These are phyloP conservation scores for Podosphaera fusca DNA, from an alignment of 2,329 filamentous ascomycete genomes.

Conservation along the genomic window DNA sequence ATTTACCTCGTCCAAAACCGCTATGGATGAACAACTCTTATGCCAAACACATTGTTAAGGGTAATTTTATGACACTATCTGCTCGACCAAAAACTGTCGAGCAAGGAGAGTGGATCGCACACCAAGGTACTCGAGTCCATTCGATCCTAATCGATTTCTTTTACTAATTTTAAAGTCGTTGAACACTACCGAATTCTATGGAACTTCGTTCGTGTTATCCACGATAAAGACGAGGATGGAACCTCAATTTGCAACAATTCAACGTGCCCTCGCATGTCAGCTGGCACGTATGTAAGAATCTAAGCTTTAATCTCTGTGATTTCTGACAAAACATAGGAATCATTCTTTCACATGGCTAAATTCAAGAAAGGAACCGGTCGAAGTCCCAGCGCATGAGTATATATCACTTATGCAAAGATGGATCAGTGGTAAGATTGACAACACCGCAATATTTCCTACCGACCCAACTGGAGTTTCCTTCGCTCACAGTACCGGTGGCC, in stretches of 20 bases:
- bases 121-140: slow-evolving; percentile 44
- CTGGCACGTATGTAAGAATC: slow-evolving; percentile 49
- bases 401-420: slow-evolving; percentile 91
- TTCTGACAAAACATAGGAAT: slow-evolving; percentile 28
- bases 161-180: slow-evolving; percentile 35
- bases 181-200: slow-evolving; percentile 79
- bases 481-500: slow-evolving; percentile 31
- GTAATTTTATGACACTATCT: slow-evolving; percentile 91
- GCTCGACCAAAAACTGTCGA: slow-evolving; percentile 85
- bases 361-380: slow-evolving; percentile 63
- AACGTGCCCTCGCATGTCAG: slow-evolving; percentile 79
- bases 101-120: slow-evolving; percentile 83
- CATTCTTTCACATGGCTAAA: slow-evolving; percentile 96
- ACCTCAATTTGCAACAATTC: slow-evolving; percentile 61
- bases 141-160: neutral
- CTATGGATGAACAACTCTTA: slow-evolving; percentile 55
- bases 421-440: slow-evolving; percentile 90
- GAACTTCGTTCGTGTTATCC: slow-evolving; percentile 72
- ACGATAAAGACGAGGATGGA: slow-evolving; percentile 62
- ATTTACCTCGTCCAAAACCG: slow-evolving; percentile 42
- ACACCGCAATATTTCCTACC: slow-evolving; percentile 73
- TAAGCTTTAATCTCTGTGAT: neutral
- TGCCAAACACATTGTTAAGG: slow-evolving; percentile 76
- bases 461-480: slow-evolving; percentile 50
- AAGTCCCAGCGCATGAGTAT: slow-evolving; percentile 80